Evolutionary conservation across 225 moss, liverwort and hornwort genomes (phyloP).

Genomic region (Antitrichia curtipendula): DNA sequence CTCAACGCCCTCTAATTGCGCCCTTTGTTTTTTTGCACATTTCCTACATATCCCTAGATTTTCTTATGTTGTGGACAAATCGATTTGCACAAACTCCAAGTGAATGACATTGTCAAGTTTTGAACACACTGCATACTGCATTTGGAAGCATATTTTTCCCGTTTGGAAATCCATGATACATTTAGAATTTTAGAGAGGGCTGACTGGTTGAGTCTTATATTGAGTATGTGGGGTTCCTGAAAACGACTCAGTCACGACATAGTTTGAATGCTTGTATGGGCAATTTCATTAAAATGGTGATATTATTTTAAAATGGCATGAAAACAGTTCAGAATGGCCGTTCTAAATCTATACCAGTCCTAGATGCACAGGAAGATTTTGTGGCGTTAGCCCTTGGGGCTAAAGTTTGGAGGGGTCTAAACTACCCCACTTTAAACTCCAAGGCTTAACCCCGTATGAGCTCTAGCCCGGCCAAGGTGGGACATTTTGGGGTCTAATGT

Average conservation of each 20-base stretch:
- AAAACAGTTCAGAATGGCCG: too few species aligned
- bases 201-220: neutral
- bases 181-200: neutral
- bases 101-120: neutral
- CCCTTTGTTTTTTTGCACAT: neutral
- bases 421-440: too few species aligned
- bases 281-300: too few species aligned
- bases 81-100: too few species aligned
- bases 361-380: too few species aligned
- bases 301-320: too few species aligned
- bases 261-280: neutral
- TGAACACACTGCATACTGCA: neutral
- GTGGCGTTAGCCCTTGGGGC: too few species aligned
- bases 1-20: neutral
- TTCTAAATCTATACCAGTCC: too few species aligned
- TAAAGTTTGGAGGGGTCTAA: too few species aligned
- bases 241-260: neutral
- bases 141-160: neutral
- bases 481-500: too few species aligned
- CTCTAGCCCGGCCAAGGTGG: too few species aligned
- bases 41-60: neutral
- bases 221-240: neutral
- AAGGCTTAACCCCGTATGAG: too few species aligned
- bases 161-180: neutral
- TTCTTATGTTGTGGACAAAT: neutral